Conservation (phyloP, 305 asterid genomes). For the Striga hermonthica region DNA sequence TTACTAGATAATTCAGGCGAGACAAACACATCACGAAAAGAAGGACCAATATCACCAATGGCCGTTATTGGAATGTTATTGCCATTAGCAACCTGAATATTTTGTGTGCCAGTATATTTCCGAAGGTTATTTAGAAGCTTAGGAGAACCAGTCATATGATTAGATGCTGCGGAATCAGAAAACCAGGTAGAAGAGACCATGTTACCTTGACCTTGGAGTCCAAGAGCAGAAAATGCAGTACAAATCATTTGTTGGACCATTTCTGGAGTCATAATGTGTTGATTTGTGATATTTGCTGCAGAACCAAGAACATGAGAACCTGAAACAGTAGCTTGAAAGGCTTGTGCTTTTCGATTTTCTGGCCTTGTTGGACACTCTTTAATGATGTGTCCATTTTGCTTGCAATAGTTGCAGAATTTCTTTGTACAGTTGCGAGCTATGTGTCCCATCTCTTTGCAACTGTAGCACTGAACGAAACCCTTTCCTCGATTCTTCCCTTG, state of each 20-base stretch:
- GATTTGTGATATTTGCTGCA: neutral
- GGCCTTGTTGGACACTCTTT: conserved; percentile 1
- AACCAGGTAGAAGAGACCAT: neutral
- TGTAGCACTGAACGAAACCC: conserved; percentile 1
- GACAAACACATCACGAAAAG: neutral
- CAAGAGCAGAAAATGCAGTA: neutral
- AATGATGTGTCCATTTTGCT: neutral
- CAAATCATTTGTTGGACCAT: neutral
- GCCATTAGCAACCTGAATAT: neutral
- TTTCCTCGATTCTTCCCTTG: conserved; percentile 5
- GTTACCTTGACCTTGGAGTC: too few relatives aligned
- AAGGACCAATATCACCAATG: neutral
- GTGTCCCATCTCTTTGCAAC: conserved; percentile 12
- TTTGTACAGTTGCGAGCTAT: neutral
- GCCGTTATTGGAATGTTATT: neutral
- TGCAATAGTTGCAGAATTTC: conserved; percentile 13
- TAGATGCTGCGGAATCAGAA: neutral
- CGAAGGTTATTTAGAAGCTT: neutral
- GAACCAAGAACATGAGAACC: neutral
- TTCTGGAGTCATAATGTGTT: neutral
- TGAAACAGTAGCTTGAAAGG: neutral
- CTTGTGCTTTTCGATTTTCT: neutral
- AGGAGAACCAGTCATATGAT: neutral
- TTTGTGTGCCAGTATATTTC: neutral
- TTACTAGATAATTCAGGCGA: neutral